phyloP scores from a whole-genome alignment of 2,329 filamentous ascomycete species.

The Elsinoe batatas region DNA sequence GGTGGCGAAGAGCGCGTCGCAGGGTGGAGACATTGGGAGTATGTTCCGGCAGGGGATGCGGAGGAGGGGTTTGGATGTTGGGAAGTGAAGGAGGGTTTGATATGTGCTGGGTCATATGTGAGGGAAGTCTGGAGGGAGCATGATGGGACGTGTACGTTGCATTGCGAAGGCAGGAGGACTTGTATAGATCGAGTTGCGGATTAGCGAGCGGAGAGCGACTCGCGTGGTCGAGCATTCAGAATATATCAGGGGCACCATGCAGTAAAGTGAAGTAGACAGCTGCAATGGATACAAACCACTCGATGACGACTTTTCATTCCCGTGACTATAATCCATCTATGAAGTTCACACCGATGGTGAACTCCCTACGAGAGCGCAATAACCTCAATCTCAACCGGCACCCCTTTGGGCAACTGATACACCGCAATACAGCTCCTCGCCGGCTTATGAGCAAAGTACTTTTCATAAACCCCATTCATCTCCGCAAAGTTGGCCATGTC shows the following conservation, averaged over 20 bases:
- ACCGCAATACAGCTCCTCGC: constrained; percentile 85
- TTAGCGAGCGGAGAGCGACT: no score
- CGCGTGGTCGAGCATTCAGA: no score
- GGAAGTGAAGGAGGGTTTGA: no score
- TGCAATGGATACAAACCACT: no score
- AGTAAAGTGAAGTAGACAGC: no score
- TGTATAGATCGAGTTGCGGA: no score
- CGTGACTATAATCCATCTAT: not conserved
- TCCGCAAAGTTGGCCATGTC: constrained; percentile 83
- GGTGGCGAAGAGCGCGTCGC: not conserved
- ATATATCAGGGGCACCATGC: no score
- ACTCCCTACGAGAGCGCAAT: constrained; percentile 48
- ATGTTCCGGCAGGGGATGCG: constrained; percentile 8
- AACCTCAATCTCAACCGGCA: constrained; percentile 83
- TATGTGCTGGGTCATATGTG: not conserved
- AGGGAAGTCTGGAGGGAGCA: not conserved
- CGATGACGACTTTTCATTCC: not conserved
- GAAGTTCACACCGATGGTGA: no score
- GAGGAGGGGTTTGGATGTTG: constrained; percentile 1
- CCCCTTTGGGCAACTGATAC: constrained; percentile 76
- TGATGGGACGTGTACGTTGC: no score
- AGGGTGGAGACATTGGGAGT: constrained; percentile 3
- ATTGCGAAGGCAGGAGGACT: no score
- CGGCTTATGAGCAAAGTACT: constrained; percentile 65
- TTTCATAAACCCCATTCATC: constrained; percentile 79